Conservation (phyloP, 2,329 filamentous ascomycete species). For the Daldinia eschscholtzii region DNA sequence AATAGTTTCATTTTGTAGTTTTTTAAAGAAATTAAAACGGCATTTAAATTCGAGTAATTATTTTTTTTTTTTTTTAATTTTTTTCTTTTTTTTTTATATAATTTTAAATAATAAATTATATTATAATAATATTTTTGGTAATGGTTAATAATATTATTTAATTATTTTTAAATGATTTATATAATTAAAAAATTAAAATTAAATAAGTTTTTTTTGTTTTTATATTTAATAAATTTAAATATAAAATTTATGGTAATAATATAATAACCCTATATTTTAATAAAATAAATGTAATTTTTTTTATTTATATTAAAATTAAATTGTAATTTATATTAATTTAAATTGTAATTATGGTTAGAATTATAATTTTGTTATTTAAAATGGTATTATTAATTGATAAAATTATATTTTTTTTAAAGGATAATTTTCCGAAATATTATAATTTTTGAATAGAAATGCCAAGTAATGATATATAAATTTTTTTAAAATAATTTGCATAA, state of each 20-base stretch:
- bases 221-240: conserved; percentile 2
- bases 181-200: conserved; percentile 11
- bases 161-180: not conserved
- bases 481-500: conserved; percentile 8
- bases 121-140: conserved; percentile 8
- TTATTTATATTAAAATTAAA: not conserved
- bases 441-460: conserved; percentile 5
- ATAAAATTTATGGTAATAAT: not conserved
- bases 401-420: not conserved
- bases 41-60: not conserved
- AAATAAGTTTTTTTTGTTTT: not conserved
- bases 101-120: conserved; percentile 8
- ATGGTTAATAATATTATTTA: conserved; percentile 6
- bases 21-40: not conserved
- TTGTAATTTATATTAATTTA: not conserved
- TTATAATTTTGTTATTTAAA: too few relatives aligned
- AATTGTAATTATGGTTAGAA: not conserved
- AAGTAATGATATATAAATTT: conserved; percentile 12
- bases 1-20: not conserved
- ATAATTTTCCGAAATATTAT: not conserved
- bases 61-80: not conserved
- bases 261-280: not conserved
- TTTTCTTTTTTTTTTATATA: not conserved
- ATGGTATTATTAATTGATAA: not conserved
- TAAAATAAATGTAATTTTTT: not conserved